Conservation (phyloP, 768 basidiomycete species). For the Paxillus ammoniavirescens region DNA sequence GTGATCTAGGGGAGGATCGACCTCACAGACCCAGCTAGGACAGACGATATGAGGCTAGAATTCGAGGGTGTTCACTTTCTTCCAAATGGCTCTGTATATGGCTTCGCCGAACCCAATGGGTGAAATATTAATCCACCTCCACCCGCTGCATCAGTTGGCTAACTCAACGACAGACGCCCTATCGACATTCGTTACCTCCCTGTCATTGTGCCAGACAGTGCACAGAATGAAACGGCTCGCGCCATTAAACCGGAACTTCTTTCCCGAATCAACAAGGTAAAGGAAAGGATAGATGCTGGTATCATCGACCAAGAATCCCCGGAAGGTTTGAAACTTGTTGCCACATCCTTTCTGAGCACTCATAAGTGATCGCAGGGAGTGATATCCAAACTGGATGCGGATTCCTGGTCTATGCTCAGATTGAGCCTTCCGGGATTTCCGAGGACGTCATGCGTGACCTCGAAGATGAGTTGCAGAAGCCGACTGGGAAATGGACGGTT, state of each 20-base stretch:
- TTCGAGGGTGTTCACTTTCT: conserved; percentile 79
- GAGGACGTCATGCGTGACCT: conserved; percentile 60
- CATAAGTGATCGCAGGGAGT: conserved; percentile 38
- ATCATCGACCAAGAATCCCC: conserved; percentile 53
- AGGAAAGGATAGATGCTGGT: conserved; percentile 64
- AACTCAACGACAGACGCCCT: conserved; percentile 37
- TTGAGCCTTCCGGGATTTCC: conserved; percentile 54
- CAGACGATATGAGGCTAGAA: conserved; percentile 63
- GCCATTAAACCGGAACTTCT: conserved; percentile 60
- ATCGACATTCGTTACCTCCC: conserved; percentile 70
- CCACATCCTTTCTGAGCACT: neutral
- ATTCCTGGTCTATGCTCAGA: conserved; percentile 65
- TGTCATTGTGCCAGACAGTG: conserved; percentile 55
- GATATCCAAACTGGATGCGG: conserved; percentile 51
- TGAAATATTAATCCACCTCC: conserved; percentile 29
- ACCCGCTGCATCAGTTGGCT: neutral
- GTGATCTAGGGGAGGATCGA: conserved; percentile 65
- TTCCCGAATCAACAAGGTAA: conserved; percentile 56
- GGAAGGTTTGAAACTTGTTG: conserved; percentile 25
- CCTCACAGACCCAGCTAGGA: conserved; percentile 48
- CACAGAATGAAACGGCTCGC: conserved; percentile 56
- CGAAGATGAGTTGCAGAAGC: conserved; percentile 71
- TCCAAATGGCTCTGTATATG: conserved; percentile 73
- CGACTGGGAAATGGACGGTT: conserved; percentile 68
- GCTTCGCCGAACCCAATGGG: conserved; percentile 65